Conservation (phyloP, 106 monocot genomes). For the Dendrobium officinale region DNA sequence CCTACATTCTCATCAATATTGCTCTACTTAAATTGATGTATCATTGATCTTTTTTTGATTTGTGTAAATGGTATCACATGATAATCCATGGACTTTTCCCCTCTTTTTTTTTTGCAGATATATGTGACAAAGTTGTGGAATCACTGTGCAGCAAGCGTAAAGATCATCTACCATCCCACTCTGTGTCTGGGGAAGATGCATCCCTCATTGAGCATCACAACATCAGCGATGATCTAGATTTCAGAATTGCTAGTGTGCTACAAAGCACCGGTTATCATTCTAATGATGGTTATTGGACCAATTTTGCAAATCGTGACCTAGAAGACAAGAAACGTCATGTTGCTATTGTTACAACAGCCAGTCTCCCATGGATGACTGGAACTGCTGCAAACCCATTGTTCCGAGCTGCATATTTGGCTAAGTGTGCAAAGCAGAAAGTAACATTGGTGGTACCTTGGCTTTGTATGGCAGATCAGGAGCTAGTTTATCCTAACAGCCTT, state of each 20-base stretch:
- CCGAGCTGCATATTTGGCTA: conserved; percentile 87
- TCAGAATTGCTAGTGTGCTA: conserved; percentile 70
- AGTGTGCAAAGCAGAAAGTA: conserved; percentile 72
- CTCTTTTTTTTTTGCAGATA: conserved; percentile 29
- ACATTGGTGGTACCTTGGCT: conserved; percentile 96
- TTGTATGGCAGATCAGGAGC: conserved; percentile 85
- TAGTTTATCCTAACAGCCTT: conserved; percentile 81
- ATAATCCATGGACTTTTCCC: background rate
- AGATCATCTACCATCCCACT: conserved; percentile 28
- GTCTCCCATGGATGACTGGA: conserved; percentile 99
- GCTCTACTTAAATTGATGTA: background rate
- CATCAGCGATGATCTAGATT: conserved; percentile 67
- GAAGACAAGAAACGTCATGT: conserved; percentile 60
- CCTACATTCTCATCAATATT: background rate
- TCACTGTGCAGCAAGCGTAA: conserved; percentile 49
- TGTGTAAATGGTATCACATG: background rate
- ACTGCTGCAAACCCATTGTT: conserved; percentile 97
- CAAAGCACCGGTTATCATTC: conserved; percentile 77
- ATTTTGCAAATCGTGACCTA: conserved; percentile 21
- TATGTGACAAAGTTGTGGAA: conserved; percentile 81
- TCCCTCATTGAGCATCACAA: conserved; percentile 35
- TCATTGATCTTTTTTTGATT: background rate
- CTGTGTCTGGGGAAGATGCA: conserved; percentile 26
- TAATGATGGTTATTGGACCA: conserved; percentile 51
- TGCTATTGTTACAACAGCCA: conserved; percentile 94